Evolutionary conservation across 352 stramenopile species (phyloP), one percentile per base, ranked within the genome.

Genomic region (Pythium guiyangense): DNA sequence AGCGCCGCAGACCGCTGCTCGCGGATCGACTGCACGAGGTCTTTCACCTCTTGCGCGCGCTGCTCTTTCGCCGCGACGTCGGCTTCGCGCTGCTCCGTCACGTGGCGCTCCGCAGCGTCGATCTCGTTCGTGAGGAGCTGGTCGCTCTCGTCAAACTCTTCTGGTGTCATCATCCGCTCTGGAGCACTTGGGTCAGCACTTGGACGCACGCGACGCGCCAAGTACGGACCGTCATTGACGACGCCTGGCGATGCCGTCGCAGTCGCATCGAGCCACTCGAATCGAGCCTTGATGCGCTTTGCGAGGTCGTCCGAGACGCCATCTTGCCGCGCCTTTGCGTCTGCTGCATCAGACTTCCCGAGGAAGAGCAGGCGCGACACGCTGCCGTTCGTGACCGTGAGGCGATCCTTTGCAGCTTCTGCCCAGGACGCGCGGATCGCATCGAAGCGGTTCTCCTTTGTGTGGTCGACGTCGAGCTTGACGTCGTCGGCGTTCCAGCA

Each of bases 401-500:
- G 73, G 26, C 81, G 77, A 52, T 78, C 71, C 45, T 76, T 73
- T 0, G 77, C 60, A n/a, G 70, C 67, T 51, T 89, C 76, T 1
- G 62, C 66, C 77, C 82, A 90, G 0, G 56, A 64, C 10, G 61
- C 66, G 49, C 69, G 74, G 62, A 87, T 79, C 26, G 65, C 68
- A 37, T 88, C 76, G 15, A 72, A 78, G 1, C 70, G 67, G 14
- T 73, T 64, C 45, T 89, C 79, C 60, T 78, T 76, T 1, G 70
- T 66, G 27, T 71, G 74, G 54, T 88, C 74, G 57, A 77, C 70
- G 22, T 79, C 76, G 14, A 90, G 49, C 31, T 85, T 84, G 6
- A 87, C 72, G 3, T 88, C 67, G 1, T 90, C 79, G 2, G 67
- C 59, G 43, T 73, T 88, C 76, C 76, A 90, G 49, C 73, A 87